A percentile compares a stretch with the other conserved stretches of the same genome.
phyloP scores from a whole-genome alignment of 495 filamentous ascomycete species.

The Xylaria nigripes region DNA sequence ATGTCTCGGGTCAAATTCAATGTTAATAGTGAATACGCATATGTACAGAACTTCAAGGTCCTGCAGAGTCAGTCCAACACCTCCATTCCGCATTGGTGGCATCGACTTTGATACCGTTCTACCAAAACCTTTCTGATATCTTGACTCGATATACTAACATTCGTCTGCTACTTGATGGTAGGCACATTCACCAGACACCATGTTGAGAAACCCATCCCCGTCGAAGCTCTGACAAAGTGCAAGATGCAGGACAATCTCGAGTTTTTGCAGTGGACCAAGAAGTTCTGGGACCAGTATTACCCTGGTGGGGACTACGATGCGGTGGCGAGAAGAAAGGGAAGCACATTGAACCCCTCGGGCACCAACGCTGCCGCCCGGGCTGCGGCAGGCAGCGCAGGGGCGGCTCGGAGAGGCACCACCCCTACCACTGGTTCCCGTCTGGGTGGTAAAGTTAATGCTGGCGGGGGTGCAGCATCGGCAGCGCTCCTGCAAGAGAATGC shows the following conservation, averaged over 20 bases:
- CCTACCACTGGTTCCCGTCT: constrained; percentile 55
- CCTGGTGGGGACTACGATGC: constrained; percentile 96
- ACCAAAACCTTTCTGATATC: constrained; percentile 3
- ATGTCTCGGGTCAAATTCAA: constrained; percentile 98
- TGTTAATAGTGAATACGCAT: constrained; percentile 92
- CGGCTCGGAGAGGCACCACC: constrained; percentile 58
- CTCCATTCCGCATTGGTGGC: not conserved
- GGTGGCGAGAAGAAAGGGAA: constrained; percentile 71
- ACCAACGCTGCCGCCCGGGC: constrained; percentile 41
- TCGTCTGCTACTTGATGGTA: constrained; percentile 23
- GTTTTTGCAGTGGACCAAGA: constrained; percentile 94
- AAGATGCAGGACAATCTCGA: constrained; percentile 99
- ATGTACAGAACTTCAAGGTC: constrained; percentile 95
- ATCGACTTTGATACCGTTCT: not conserved
- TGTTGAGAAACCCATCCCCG: constrained; percentile 79
- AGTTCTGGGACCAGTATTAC: constrained; percentile 96
- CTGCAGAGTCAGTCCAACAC: constrained; percentile 66
- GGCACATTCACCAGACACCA: constrained; percentile 76
- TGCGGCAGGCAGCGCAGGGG: constrained; percentile 36
- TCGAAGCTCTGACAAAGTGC: constrained; percentile 86
- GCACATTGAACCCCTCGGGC: constrained; percentile 47
- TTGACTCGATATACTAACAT: constrained; percentile 16
- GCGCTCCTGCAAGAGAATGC: constrained; percentile 73
- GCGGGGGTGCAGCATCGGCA: constrained; percentile 49
- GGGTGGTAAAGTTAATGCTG: constrained; percentile 38